Conservation (phyloP, 2,329 filamentous ascomycete genomes). For the Fusarium subtropicale region DNA sequence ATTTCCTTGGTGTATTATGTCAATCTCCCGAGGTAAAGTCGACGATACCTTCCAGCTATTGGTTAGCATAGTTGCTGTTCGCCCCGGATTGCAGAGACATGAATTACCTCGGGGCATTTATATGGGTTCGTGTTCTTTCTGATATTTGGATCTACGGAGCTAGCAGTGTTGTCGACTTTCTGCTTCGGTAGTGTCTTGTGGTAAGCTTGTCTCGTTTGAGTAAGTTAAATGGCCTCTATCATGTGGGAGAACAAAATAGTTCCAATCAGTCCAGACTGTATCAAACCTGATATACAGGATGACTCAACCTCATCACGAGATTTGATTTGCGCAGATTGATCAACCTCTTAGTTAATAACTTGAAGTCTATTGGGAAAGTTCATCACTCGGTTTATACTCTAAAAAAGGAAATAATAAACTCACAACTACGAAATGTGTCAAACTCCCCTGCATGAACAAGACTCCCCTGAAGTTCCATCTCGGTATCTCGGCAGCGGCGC, state of each 20-base stretch:
- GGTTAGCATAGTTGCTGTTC: not conserved
- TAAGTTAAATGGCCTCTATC: not conserved
- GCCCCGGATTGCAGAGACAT: not conserved
- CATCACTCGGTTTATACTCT: fast-evolving
- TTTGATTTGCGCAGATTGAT: no score
- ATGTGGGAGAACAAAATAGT: not conserved
- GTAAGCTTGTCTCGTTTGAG: not conserved
- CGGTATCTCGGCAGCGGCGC: not conserved
- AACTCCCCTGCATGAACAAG: not conserved
- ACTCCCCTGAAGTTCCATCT: not conserved
- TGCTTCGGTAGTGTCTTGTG: not conserved
- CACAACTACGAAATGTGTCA: not conserved
- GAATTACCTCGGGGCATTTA: not conserved
- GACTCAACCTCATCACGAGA: no score
- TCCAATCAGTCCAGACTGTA: not conserved
- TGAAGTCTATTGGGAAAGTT: fast-evolving
- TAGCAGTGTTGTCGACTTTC: not conserved
- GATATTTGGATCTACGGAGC: not conserved
- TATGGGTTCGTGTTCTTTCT: not conserved
- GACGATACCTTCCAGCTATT: not conserved
- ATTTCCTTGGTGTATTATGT: not conserved
- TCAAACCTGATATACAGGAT: fast-evolving
- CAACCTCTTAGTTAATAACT: fast-evolving
- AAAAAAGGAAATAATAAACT: not conserved
- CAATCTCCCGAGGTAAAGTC: not conserved